Evolutionary conservation across 192 early-diverging fungal genomes (phyloP).

Genomic region (Phycomyces nitens): DNA sequence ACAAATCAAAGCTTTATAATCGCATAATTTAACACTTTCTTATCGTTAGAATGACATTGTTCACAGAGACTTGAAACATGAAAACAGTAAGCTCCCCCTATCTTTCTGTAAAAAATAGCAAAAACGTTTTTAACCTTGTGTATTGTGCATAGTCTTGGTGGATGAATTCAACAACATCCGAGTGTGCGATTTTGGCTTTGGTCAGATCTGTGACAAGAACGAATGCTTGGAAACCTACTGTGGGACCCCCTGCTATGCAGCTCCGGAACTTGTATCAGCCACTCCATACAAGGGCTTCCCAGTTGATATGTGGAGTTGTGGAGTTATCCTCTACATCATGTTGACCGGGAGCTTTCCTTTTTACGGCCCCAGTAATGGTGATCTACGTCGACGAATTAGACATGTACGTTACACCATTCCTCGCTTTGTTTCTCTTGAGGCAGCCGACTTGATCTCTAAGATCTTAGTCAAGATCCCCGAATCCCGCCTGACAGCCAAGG

Average conservation of each 20-base stretch:
- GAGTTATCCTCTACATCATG: slow-evolving; percentile 67
- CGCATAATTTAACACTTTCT: background rate
- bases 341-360: slow-evolving; percentile 67
- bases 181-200: slow-evolving; percentile 93
- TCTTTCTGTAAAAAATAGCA: background rate
- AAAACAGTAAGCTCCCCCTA: slow-evolving; percentile 39
- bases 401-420: slow-evolving; percentile 52
- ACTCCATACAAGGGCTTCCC: slow-evolving; percentile 54
- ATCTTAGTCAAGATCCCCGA: slow-evolving; percentile 46
- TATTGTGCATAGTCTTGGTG: slow-evolving; percentile 36
- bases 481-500: slow-evolving; percentile 48
- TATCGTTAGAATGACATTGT: slow-evolving; percentile 5
- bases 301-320: slow-evolving; percentile 68
- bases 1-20: background rate
- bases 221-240: slow-evolving; percentile 58
- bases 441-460: slow-evolving; percentile 35
- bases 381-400: slow-evolving; percentile 53
- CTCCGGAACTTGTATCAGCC: slow-evolving; percentile 63
- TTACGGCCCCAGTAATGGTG: slow-evolving; percentile 60
- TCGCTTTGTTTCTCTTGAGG: slow-evolving; percentile 29
- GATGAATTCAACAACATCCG: slow-evolving; percentile 59
- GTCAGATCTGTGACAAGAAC: slow-evolving; percentile 33
- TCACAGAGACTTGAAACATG: slow-evolving; percentile 91
- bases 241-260: slow-evolving; percentile 65
- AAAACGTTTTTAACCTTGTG: too few relatives aligned